Conservation (phyloP, 306 rosid species). For the Cucurbita moschata region DNA sequence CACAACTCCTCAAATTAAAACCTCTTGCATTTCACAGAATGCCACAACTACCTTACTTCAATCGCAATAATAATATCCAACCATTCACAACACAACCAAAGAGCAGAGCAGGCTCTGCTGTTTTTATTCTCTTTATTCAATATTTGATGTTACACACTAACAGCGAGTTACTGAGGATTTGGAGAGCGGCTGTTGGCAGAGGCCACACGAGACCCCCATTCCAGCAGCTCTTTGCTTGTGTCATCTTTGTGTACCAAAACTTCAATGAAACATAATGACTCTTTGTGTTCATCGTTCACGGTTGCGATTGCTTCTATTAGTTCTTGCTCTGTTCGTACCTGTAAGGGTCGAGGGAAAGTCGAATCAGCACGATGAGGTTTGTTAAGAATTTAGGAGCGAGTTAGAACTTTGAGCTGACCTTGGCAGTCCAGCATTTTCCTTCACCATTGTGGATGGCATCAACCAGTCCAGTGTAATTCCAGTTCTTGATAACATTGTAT, state of each 20-base stretch:
- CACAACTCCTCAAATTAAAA: conserved; percentile 9
- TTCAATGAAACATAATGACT: conserved; percentile 60
- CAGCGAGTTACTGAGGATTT: conserved; percentile 45
- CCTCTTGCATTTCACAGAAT: not conserved
- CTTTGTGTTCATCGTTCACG: conserved; percentile 40
- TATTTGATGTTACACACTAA: not conserved
- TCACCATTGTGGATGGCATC: conserved; percentile 71
- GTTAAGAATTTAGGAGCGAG: too few relatives aligned
- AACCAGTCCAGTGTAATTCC: conserved; percentile 68
- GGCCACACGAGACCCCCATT: conserved; percentile 92
- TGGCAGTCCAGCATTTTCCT: conserved; percentile 86
- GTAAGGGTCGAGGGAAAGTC: not conserved
- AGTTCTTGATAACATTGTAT: conserved; percentile 84
- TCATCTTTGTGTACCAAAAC: conserved; percentile 70
- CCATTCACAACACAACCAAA: not conserved
- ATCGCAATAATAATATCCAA: not conserved
- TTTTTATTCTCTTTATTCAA: not conserved
- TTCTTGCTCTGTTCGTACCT: conserved; percentile 71
- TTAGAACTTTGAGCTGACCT: conserved; percentile 29
- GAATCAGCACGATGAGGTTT: not conserved
- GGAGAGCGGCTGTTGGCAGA: conserved; percentile 81
- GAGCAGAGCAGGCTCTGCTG: not conserved
- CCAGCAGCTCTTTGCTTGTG: conserved; percentile 83
- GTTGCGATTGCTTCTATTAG: conserved; percentile 45
- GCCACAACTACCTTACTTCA: not conserved